Base-by-base conservation (phyloP, 305 asterid species). In the Fraxinus angustifolia region DNA sequence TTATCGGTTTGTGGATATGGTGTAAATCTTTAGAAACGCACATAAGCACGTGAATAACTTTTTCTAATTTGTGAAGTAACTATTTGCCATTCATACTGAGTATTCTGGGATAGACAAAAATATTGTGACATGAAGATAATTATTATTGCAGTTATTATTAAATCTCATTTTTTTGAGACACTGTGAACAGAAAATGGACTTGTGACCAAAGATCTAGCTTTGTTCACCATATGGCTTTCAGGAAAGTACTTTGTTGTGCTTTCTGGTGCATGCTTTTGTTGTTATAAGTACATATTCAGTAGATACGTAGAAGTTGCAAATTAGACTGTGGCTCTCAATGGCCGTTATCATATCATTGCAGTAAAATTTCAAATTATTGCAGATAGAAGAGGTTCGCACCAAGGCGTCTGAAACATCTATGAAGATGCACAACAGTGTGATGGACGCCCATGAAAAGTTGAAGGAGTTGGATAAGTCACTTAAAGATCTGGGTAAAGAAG, bases 381-480 rank as follows among this genome's bases (percentile, higher is more conserved):
- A 96, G 99, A 93, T 96, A 80, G 98, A 96, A 76, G 95, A 94
- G 78, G 90, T 87, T 40, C 92, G 98, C 19, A 81, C 89, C 84
- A 87, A 83, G 85, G 86, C 87, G 79, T 90, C 98, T 81, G 94
- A 90, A 84, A 88, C 82, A 70, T 96, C 97, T 78, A 89, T 91
- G 48, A 68, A 73, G 78, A 90, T 87, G 97, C 89, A 92, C 84
- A 89, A 93, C 38, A 80, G 84, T 77, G 97, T 94, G 89, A 48
- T 88, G 80, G 94, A 90, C 23, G 94, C 94, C 79, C 97, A 91
- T 84, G 98, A 93, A 87, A 93, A 89, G 89, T 87, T 89, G 81
- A 94, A 94, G 95, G 94, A 90, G 84, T 81, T 92, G 50, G 99
- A 96, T 83, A 96, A 91, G 91, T 80, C 45, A 73, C 90, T 88